phyloP scores from a whole-genome alignment of 116 monocot genomes.

The Phalaenopsis hybrid region DNA sequence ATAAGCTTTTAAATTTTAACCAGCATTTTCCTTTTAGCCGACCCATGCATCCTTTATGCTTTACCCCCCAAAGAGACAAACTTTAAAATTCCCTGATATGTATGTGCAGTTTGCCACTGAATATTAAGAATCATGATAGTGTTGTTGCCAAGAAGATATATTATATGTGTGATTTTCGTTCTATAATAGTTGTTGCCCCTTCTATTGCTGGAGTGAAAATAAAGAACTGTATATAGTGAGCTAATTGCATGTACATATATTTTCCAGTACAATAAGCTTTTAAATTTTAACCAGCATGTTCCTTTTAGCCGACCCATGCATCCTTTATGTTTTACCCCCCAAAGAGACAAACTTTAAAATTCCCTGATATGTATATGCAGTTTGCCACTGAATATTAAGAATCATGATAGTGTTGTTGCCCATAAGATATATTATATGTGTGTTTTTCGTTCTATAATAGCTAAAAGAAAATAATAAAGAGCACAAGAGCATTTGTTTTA shows the following conservation, averaged over 20 bases:
- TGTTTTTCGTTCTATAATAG: neutral
- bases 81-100: neutral
- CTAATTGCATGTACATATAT: neutral
- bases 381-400: neutral
- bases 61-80: neutral
- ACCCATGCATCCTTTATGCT: neutral
- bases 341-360: neutral
- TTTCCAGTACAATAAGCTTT: neutral
- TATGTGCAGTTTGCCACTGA: neutral
- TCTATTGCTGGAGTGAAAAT: neutral
- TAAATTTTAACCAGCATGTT: neutral
- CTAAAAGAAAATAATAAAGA: neutral
- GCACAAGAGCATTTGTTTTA: neutral
- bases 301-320: neutral
- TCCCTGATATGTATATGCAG: neutral
- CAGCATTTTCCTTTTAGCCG: neutral
- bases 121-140: neutral
- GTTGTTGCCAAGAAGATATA: neutral
- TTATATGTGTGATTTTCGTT: neutral
- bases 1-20: neutral
- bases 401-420: neutral
- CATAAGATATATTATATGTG: neutral
- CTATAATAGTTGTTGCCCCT: neutral
- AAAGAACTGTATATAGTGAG: neutral
- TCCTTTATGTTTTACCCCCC: neutral